Base-by-base conservation (phyloP, 176 grass and related monocot genomes). In the Guadua angustifolia region DNA sequence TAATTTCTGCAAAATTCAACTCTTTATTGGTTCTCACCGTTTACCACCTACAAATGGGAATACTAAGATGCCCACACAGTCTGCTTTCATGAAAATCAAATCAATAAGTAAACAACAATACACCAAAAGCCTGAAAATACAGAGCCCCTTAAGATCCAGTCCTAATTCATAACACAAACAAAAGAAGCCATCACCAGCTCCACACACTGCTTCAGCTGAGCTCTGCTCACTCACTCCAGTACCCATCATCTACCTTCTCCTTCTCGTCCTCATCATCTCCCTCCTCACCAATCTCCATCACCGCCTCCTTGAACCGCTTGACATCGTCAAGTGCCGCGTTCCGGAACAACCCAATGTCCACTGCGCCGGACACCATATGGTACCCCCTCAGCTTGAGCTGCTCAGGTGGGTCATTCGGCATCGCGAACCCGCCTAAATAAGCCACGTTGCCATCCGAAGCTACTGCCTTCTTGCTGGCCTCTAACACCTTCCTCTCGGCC, bases 351-450 rank as follows among this genome's bases (percentile, higher is more conserved):
- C 71, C 91, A 29, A 95, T 74, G 84, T 98, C 93, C 65, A 85
- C 88, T 33, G 93, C 87, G 3, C 93, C 93, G 2, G 95, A 53
- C 71, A 98, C 95, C 95, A 98, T 95, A 82, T 98, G 87, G 78
- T 95, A 98, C 1, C 95, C 95, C 83, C 93, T 93, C 59, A 79
- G 80, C 74, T 98, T 98, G 75, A 98, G 82, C 85, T 95, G 90
- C 79, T 93, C 93, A 4, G 95, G 64, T 2, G 89, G 89, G 40
- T 98, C 95, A 63, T 95, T 76, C 45, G 89, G 91, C 93, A 95
- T 95, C 29, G 29, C 29, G 29, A 29, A 29, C 29, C 29, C 29
- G 29, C 29, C 29, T 29, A 29, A 29, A 29, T 29, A 29, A 29
- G 29, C 29, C 29, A 29, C 29, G 29, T 29, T 29, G 29, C 29